A percentile compares a stretch with the other conserved stretches of the same genome.
Evolutionary conservation across 352 stramenopile genomes (phyloP).

Genomic region (Halophytophthora polymorphica): DNA sequence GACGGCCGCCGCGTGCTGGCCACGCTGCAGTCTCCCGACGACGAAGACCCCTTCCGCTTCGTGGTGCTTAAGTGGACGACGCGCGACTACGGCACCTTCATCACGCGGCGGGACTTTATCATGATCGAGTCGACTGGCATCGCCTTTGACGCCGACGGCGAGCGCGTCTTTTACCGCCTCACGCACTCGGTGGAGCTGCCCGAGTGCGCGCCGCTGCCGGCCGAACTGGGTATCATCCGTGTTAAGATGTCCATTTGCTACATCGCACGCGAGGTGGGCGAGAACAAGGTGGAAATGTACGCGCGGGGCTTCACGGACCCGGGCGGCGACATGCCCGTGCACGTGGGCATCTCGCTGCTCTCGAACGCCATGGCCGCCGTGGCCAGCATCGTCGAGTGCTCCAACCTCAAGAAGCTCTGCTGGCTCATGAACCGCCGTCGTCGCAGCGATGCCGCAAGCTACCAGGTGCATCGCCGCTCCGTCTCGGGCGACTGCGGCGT

Average conservation of each 20-base stretch:
- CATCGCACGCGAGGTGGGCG: conserved; percentile 33
- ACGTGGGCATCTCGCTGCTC: conserved; percentile 35
- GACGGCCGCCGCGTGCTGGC: conserved; percentile 35
- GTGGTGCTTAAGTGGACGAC: conserved; percentile 37
- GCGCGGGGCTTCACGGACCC: conserved; percentile 43
- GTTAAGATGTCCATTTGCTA: conserved; percentile 51
- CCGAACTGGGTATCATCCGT: conserved; percentile 28
- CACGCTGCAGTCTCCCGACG: conserved; percentile 25
- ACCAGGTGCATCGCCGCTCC: background rate
- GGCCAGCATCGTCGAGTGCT: conserved; percentile 42
- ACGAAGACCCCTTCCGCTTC: conserved; percentile 42
- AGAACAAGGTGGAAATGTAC: conserved; percentile 46
- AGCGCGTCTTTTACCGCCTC: conserved; percentile 37
- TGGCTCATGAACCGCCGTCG: conserved; percentile 39
- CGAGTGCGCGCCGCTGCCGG: conserved; percentile 21
- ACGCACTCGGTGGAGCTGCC: conserved; percentile 31
- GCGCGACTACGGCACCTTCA: conserved; percentile 23
- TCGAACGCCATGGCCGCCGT: conserved; percentile 30
- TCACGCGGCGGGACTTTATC: conserved; percentile 29
- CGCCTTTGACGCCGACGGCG: conserved; percentile 29
- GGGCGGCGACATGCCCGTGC: conserved; percentile 32
- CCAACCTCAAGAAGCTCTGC: conserved; percentile 58
- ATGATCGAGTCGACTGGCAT: conserved; percentile 41
- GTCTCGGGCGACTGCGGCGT: conserved; percentile 21
- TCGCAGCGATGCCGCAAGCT: conserved; percentile 7